A percentile compares a stretch with the other conserved stretches of the same genome.
Evolutionary conservation across 352 stramenopile genomes (phyloP).

Genomic region (Phytophthora idaei): DNA sequence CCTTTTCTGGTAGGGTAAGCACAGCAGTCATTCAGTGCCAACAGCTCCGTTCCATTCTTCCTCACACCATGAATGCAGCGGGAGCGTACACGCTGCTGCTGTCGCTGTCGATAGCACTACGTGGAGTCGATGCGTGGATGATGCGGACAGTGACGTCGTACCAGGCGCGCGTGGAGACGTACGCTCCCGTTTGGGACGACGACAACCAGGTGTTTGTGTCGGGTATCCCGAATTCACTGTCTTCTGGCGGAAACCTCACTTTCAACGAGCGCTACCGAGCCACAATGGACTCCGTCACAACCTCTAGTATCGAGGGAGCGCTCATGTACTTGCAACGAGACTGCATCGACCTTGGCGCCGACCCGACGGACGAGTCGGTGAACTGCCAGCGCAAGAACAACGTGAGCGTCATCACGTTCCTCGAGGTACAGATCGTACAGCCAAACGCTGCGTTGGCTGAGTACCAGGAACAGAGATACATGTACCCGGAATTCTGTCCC

Average conservation of each 20-base stretch:
- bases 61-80: neutral
- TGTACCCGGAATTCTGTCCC: constrained; percentile 75
- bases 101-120: neutral
- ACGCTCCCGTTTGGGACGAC: constrained; percentile 53
- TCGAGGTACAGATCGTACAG: constrained; percentile 68
- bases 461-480: constrained; percentile 58
- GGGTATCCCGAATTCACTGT: constrained; percentile 26
- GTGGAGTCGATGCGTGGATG: constrained; percentile 31
- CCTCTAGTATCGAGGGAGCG: constrained; percentile 67
- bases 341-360: constrained; percentile 59
- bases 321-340: constrained; percentile 78
- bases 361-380: constrained; percentile 24
- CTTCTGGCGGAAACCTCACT: constrained; percentile 15
- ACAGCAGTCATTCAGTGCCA: constrained; percentile 12
- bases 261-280: constrained; percentile 58
- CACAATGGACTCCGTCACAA: constrained; percentile 70
- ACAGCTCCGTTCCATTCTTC: constrained; percentile 10
- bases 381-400: constrained; percentile 61
- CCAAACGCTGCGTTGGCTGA: constrained; percentile 63
- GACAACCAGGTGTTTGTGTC: constrained; percentile 57
- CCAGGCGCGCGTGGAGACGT: constrained; percentile 65
- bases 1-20: constrained; percentile 10
- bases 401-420: constrained; percentile 66
- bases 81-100: neutral
- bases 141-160: constrained; percentile 60